These are phyloP conservation scores for Candida germanica DNA, from an alignment of 805 yeast genomes.

Conservation along the genomic window DNA sequence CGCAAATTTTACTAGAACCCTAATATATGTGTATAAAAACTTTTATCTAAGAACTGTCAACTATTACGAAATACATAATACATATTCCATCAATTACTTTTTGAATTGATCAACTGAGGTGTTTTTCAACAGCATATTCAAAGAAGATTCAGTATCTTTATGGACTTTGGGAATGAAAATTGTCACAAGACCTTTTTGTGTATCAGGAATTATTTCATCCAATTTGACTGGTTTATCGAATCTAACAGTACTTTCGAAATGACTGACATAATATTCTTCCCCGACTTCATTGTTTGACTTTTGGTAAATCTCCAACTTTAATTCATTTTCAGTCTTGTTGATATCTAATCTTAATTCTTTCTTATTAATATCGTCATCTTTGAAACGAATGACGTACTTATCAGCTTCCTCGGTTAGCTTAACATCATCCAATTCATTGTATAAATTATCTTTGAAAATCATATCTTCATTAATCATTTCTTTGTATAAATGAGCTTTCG, in stretches of 20 bases:
- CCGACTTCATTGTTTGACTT: conserved; percentile 12
- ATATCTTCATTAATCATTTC: conserved; percentile 14
- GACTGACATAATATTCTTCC: conserved; percentile 13
- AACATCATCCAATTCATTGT: conserved; percentile 18
- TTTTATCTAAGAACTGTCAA: too few relatives aligned
- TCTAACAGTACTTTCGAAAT: conserved; percentile 17
- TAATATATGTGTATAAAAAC: too few relatives aligned
- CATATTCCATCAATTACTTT: too few relatives aligned
- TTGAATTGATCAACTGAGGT: conserved; percentile 13
- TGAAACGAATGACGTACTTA: conserved; percentile 21
- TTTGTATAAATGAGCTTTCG: conserved; percentile 15
- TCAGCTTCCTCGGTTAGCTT: conserved; percentile 22
- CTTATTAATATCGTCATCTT: conserved; percentile 14
- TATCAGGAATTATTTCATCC: conserved; percentile 20
- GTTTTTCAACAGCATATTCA: conserved; percentile 14
- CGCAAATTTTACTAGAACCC: background rate
- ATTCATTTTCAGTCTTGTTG: conserved; percentile 21
- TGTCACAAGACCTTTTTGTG: conserved; percentile 17
- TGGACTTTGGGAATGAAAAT: conserved; percentile 21
- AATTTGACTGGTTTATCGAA: conserved; percentile 23
- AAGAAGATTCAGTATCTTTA: conserved; percentile 9
- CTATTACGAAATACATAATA: too few relatives aligned
- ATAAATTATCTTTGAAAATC: conserved; percentile 15
- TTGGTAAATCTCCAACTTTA: conserved; percentile 17
- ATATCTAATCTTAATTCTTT: conserved; percentile 23